Base-by-base conservation (phyloP, 148 eudicot genomes). In the Fagopyrum tataricum region DNA sequence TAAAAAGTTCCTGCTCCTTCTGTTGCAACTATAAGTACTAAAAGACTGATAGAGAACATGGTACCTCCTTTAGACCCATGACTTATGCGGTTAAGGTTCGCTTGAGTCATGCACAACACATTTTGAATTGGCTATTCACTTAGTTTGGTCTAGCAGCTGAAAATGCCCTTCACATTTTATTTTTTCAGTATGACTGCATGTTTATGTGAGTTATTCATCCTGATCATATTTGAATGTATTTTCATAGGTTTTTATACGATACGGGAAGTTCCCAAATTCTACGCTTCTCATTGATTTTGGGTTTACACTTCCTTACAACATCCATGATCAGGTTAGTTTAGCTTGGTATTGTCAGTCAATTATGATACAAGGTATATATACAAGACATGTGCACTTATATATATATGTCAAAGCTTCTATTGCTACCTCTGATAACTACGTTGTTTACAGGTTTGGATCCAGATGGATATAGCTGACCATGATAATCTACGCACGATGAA, bases 251-350 rank as follows among this genome's bases (percentile, higher is more conserved):
- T 74, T 87, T 24, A 91, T 93, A 80, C 85, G 91, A 52, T 93
- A 93, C 75, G 97, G 95, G 62, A 91, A 81, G 74, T 89, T 87
- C 76, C 82, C 97, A 2, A 93, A 93, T 81, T 87, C 88, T 20
- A 79, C 81, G 12, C 85, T 93, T 72, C 74, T 89, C 58, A 73
- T 89, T 79, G 92, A 91, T 81, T 93, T 87, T 78, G 97, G 98
- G 24, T 91, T 91, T 76, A 86, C 96, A 67, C 81, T 79, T 68
- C 82, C 89, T 68, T 55, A 17, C 77, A 91, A 93, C 87, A 76
- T 73, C 31, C 83, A 87, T 79, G 97, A 93, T 73, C 91, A 93
- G 97, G 96, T 88, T 67, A 84, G 92, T 72, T 48, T 43, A 31
- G n/a, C 14, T 62, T 62, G 13, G 2, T 67, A 41, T 67, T 5